phyloP scores from a whole-genome alignment of 1,139 yeast genomes.

The Pneumocystis oryctolagi region DNA sequence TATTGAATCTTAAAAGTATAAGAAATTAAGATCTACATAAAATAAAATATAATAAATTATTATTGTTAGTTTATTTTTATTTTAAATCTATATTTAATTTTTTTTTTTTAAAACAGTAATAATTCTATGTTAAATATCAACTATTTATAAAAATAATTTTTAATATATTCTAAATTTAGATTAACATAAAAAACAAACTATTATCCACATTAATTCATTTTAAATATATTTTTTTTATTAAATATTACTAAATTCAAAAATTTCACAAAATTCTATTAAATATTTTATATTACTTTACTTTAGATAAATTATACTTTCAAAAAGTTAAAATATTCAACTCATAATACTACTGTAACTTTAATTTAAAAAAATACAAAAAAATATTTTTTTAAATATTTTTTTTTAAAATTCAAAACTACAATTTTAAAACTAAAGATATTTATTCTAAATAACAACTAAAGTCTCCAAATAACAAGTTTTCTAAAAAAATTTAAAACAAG shows the following conservation, averaged over 20 bases:
- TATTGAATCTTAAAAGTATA: neutral
- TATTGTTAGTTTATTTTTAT: neutral
- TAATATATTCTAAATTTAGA: neutral
- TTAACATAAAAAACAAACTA: no score
- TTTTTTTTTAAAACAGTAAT: neutral
- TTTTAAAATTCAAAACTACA: neutral
- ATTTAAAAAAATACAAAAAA: neutral
- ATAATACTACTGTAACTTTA: neutral
- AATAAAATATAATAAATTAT: neutral
- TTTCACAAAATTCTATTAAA: neutral
- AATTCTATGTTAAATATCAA: no score
- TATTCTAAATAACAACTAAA: neutral
- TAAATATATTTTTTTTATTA: no score
- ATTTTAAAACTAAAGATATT: neutral
- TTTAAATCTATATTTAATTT: neutral
- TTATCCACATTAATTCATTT: no score
- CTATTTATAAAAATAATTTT: neutral
- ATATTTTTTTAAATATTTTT: no score
- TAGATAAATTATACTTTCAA: neutral
- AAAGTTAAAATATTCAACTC: neutral
- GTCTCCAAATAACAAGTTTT: neutral
- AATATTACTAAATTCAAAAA: neutral
- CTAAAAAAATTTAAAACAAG: neutral
- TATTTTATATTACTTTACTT: neutral
- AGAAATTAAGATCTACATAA: neutral